Base-by-base conservation (phyloP, 352 stramenopile species). In the Phytophthora agathidicida region DNA sequence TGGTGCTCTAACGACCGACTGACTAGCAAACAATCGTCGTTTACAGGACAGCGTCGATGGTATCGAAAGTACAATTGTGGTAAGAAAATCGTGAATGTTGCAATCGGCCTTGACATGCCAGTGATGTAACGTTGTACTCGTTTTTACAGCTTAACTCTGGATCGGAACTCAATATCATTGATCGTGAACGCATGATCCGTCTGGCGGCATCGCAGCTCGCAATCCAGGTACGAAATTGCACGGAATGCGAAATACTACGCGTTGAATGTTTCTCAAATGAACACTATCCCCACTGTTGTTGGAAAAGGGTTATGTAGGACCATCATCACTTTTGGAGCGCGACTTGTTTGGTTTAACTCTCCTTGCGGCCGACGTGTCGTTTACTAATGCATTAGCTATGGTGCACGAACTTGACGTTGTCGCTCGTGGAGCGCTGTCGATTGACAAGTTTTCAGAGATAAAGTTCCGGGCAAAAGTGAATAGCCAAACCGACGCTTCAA, bases 391-490 rank as follows among this genome's bases (percentile, higher is more conserved):
- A 36, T 53, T 86, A 17, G 44, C 68, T 13, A 65, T 88, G 50
- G 65, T 79, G 3, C 51, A 76, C 10, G 46, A 66, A 11, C 65
- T 88, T 7, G 49, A 71, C 22, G 44, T 84, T 7, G 31, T 52
- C 33, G 72, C 75, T 35, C 37, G 48, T 7, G 68, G 71, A 23
- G 49, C 38, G 5, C 41, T 82, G 17, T 57, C 62, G 2, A 62
- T 93, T 43, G 84, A 93, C 48, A 86, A 87, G 39, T 93, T 82
- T 57, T 86, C 84, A 1, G 72, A 81, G 13, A 46, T 86, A n/a
- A 85, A 89, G 38, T 91, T 93, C 50, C 71, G 51, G 20, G 33
- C 39, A 10, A 44, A 58, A 39, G 33, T 89, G 10, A 52, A 52
- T 27, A 63, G 78, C 1, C 42, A 73, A 50, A 71, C 73, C 5